Conservation (phyloP, 306 rosid species). For the Abrus precatorius region DNA sequence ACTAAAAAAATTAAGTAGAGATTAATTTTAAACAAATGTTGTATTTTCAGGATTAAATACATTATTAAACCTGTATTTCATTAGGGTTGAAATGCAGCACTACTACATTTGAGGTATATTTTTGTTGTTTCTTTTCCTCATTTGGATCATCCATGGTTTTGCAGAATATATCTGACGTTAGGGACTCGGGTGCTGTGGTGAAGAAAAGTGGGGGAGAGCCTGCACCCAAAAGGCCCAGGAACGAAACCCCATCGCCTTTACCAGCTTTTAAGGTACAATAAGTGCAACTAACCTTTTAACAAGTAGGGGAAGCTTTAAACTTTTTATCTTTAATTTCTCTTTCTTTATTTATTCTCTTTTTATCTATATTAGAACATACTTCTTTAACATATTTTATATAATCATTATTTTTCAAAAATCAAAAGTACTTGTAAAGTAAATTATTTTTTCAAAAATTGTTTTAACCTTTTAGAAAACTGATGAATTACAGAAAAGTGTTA, state of each 20-base stretch:
- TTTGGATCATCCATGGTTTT: conserved; percentile 31
- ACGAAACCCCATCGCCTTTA: conserved; percentile 78
- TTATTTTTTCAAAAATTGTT: too few relatives aligned
- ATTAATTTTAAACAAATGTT: neutral
- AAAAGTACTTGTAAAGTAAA: too few relatives aligned
- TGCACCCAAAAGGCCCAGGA: conserved; percentile 79
- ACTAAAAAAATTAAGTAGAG: neutral
- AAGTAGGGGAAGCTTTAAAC: conserved; percentile 30
- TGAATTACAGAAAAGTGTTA: too few relatives aligned
- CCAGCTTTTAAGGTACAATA: conserved; percentile 93
- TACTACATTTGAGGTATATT: neutral
- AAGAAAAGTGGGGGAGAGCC: conserved; percentile 79
- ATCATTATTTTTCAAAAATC: too few relatives aligned
- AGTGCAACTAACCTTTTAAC: conserved; percentile 43
- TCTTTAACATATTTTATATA: neutral
- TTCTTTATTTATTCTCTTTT: neutral
- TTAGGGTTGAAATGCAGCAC: conserved; percentile 10
- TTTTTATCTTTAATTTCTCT: conserved; percentile 34
- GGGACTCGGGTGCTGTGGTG: conserved; percentile 65
- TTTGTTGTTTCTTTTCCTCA: neutral
- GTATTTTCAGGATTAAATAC: conserved; percentile 9
- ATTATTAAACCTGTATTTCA: neutral
- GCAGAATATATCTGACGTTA: conserved; percentile 74
- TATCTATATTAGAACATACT: neutral
- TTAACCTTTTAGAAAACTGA: too few relatives aligned